A percentile compares a stretch with the other conserved stretches of the same genome.
These are phyloP conservation scores for Elsinoe perseae DNA, from an alignment of 2,329 filamentous ascomycete species.

Conservation along the genomic window DNA sequence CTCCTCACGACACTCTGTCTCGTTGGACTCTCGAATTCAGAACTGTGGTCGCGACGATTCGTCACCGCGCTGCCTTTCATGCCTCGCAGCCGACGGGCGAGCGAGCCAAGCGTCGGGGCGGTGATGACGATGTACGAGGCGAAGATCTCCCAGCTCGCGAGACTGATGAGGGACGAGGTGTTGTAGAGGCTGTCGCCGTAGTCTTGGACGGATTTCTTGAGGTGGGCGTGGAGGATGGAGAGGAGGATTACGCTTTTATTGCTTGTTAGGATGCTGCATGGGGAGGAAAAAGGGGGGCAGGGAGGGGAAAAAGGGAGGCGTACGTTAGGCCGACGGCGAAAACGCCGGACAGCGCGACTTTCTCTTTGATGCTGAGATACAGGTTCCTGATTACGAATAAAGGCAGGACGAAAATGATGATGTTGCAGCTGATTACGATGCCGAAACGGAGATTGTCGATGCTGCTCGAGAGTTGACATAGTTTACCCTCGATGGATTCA, in stretches of 20 bases:
- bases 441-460: background rate
- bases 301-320: background rate
- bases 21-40: background rate
- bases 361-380: background rate
- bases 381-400: background rate
- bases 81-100: background rate
- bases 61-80: background rate
- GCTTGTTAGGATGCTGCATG: no score
- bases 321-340: background rate
- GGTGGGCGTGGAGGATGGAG: background rate
- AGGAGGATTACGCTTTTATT: background rate
- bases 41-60: background rate
- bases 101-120: background rate
- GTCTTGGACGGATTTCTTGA: background rate
- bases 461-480: background rate
- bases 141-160: constrained; percentile 1
- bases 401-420: background rate
- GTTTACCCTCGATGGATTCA: background rate
- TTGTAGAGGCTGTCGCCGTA: constrained; percentile 3
- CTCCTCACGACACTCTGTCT: background rate
- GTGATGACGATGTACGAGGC: background rate
- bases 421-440: background rate
- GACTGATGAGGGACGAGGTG: background rate
- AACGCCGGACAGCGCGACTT: background rate
- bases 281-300: background rate